Percentiles rank a stretch among this genome's conserved stretches.
phyloP scores from a whole-genome alignment of 106 monocot genomes.

The Narthecium ossifragum region DNA sequence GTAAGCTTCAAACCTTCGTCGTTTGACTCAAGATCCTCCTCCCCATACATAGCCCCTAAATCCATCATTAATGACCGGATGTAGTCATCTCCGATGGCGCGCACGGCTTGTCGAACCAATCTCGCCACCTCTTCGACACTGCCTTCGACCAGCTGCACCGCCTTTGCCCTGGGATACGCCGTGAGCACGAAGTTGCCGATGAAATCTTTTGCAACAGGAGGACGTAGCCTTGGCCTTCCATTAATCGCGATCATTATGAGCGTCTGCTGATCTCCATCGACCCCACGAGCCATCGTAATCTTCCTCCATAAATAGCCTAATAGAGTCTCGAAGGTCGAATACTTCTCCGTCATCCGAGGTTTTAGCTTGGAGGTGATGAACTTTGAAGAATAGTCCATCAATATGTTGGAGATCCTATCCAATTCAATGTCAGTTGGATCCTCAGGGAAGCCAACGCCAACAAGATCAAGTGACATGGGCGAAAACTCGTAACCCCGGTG shows the following conservation, averaged over 20 bases:
- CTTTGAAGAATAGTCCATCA: slow-evolving; percentile 9
- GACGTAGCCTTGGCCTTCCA: slow-evolving; percentile 8
- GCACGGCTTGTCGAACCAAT: slow-evolving; percentile 27
- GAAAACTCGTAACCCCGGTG: slow-evolving; percentile 4
- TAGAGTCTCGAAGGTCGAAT: slow-evolving; percentile 13
- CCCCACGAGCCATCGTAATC: slow-evolving; percentile 17
- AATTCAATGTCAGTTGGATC: background rate
- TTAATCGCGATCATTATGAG: slow-evolving; percentile 3
- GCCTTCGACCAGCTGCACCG: background rate
- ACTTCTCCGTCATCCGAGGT: slow-evolving; percentile 1
- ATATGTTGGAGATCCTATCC: background rate
- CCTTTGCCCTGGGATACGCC: slow-evolving; percentile 6
- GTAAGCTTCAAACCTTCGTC: too few relatives aligned
- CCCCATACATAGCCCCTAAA: slow-evolving; percentile 37
- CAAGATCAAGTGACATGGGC: background rate
- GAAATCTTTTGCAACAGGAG: slow-evolving; percentile 4
- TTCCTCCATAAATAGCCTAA: slow-evolving; percentile 15
- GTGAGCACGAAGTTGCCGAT: slow-evolving; percentile 21
- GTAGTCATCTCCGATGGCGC: slow-evolving; percentile 24
- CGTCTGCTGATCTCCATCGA: background rate
- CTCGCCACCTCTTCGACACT: slow-evolving; percentile 4
- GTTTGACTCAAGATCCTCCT: slow-evolving; percentile 8
- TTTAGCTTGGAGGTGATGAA: slow-evolving; percentile 10
- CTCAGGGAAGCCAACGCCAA: background rate
- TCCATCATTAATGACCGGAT: slow-evolving; percentile 78